Percentiles rank a stretch among this genome's conserved stretches.
These are phyloP conservation scores for Penicillium alfredii DNA, from an alignment of 495 filamentous ascomycete genomes.

Conservation along the genomic window DNA sequence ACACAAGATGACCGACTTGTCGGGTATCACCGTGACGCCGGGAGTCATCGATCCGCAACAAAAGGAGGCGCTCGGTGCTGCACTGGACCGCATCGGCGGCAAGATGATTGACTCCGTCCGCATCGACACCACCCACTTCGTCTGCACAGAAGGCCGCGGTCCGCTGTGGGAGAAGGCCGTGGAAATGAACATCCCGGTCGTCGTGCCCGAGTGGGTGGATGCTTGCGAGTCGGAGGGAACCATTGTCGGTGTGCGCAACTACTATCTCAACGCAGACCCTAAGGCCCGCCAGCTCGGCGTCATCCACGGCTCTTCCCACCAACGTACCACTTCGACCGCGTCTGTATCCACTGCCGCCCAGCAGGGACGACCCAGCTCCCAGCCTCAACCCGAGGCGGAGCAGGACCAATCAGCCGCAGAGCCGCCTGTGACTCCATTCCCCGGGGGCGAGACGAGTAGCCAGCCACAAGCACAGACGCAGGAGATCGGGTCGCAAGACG, in stretches of 20 bases:
- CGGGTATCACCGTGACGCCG: conserved; percentile 90
- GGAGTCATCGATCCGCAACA: conserved; percentile 73
- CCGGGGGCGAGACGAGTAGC: conserved; percentile 30
- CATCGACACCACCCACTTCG: conserved; percentile 98
- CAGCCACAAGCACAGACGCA: conserved; percentile 26
- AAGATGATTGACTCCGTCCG: conserved; percentile 86
- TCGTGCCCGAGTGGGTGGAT: conserved; percentile 95
- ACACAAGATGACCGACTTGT: conserved; percentile 98
- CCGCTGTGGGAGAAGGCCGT: conserved; percentile 89
- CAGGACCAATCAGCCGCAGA: conserved; percentile 24
- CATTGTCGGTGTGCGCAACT: conserved; percentile 89
- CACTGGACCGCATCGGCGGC: conserved; percentile 84
- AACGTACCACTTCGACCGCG: conserved; percentile 35
- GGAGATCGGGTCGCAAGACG: conserved; percentile 28
- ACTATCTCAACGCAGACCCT: conserved; percentile 88
- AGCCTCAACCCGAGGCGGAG: conserved; percentile 14
- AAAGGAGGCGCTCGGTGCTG: conserved; percentile 64
- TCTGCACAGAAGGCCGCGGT: conserved; percentile 92
- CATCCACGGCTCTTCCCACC: conserved; percentile 35
- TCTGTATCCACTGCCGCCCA: conserved; percentile 22
- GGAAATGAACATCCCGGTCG: conserved; percentile 97
- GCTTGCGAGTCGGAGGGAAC: conserved; percentile 90
- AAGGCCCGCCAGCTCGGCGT: conserved; percentile 54
- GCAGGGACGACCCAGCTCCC: conserved; percentile 21
- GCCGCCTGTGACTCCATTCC: conserved; percentile 41